Evolutionary conservation across 805 yeast species (phyloP).

Genomic region (Komagataella mondaviorum): DNA sequence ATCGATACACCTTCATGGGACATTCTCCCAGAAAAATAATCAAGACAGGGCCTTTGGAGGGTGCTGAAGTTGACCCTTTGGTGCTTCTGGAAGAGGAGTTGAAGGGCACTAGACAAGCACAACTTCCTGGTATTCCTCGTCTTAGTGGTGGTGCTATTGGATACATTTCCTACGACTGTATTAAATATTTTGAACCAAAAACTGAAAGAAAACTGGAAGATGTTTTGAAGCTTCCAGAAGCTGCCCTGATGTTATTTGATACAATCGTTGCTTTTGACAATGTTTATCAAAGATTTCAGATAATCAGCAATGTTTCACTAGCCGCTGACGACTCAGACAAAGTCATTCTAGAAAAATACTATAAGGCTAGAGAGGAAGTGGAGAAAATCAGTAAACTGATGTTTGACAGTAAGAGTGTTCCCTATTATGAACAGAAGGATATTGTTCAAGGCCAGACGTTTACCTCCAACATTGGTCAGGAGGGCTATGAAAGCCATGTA

Average conservation of each 20-base stretch:
- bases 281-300: constrained; percentile 85
- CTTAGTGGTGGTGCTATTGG: constrained; percentile 96
- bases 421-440: constrained; percentile 63
- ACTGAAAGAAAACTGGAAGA: constrained; percentile 69
- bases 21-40: constrained; percentile 71
- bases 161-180: constrained; percentile 91
- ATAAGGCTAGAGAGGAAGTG: constrained; percentile 44
- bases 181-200: constrained; percentile 90
- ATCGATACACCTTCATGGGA: constrained; percentile 87
- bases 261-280: constrained; percentile 86
- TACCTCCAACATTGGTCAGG: constrained; percentile 84
- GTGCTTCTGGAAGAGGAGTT: constrained; percentile 63
- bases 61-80: constrained; percentile 70
- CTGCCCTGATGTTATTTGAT: constrained; percentile 84
- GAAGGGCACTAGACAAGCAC: constrained; percentile 49
- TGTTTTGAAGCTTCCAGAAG: constrained; percentile 77
- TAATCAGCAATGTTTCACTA: constrained; percentile 66
- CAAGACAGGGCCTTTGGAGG: constrained; percentile 61
- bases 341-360: constrained; percentile 30
- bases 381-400: constrained; percentile 37
- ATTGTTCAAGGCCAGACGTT: constrained; percentile 57
- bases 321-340: constrained; percentile 15
- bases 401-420: constrained; percentile 26
- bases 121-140: constrained; percentile 69
- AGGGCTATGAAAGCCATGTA: constrained; percentile 85